Evolutionary conservation across 371 early-diverging fungal species (phyloP).

Genomic region (Mortierella sp.): DNA sequence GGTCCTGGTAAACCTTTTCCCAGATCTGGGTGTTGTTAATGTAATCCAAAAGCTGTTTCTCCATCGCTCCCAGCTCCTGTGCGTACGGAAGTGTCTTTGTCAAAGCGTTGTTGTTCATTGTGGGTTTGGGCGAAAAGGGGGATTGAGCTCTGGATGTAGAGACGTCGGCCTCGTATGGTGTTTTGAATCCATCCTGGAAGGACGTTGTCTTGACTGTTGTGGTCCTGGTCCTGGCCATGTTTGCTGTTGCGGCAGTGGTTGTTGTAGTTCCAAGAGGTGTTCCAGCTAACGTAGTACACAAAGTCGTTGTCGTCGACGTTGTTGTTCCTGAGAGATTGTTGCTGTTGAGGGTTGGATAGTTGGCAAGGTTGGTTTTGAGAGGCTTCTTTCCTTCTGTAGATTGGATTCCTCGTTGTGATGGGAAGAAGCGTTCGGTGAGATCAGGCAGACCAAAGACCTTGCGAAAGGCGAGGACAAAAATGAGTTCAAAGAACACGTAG

Average conservation of each 20-base stretch:
- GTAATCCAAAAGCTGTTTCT: constrained; percentile 39
- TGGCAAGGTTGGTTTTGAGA: constrained; percentile 31
- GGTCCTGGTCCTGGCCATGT: not conserved
- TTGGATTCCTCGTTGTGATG: constrained; percentile 13
- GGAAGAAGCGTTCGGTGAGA: constrained; percentile 33
- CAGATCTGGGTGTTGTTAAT: constrained; percentile 51
- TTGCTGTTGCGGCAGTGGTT: not conserved
- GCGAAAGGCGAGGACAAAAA: constrained; percentile 59
- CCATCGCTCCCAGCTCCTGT: constrained; percentile 43
- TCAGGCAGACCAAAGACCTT: constrained; percentile 42
- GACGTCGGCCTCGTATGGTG: not conserved
- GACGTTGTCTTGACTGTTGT: constrained; percentile 13
- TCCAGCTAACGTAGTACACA: constrained; percentile 18
- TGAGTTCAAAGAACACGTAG: constrained; percentile 62
- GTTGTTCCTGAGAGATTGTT: not conserved
- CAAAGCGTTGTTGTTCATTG: not conserved
- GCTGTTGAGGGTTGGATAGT: not conserved
- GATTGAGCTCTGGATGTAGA: not conserved
- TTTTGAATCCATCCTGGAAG: constrained; percentile 16
- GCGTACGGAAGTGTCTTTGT: constrained; percentile 22
- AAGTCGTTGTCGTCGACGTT: not conserved
- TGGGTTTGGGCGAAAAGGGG: not conserved
- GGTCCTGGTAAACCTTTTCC: constrained; percentile 56
- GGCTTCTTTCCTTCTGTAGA: constrained; percentile 21
- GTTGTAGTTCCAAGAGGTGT: not conserved